Conservation (phyloP, 768 basidiomycete genomes). For the Pisolithus albus region DNA sequence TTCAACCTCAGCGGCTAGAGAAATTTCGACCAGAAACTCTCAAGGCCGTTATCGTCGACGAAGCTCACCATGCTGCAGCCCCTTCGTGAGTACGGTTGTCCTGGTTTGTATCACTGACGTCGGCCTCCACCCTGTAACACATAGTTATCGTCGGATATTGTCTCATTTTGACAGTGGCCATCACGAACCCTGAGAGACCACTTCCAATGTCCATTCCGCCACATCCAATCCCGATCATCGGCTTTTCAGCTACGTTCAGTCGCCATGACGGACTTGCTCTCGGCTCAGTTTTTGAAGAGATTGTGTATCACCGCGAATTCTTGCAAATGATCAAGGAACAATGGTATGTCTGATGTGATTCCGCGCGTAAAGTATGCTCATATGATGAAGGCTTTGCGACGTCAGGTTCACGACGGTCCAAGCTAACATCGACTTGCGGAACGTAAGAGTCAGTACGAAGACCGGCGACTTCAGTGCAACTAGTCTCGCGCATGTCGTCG, state of each 20-base stretch:
- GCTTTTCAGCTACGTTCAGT: constrained; percentile 93
- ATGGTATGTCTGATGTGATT: constrained; percentile 45
- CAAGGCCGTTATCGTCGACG: constrained; percentile 82
- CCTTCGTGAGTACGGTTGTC: constrained; percentile 51
- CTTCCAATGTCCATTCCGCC: constrained; percentile 31
- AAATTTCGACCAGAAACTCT: constrained; percentile 67
- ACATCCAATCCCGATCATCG: constrained; percentile 73
- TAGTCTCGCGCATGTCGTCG: constrained; percentile 75
- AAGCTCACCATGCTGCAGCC: constrained; percentile 94
- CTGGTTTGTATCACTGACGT: not conserved
- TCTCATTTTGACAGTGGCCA: constrained; percentile 71
- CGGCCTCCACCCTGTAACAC: constrained; percentile 5
- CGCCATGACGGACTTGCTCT: constrained; percentile 88
- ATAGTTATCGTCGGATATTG: constrained; percentile 76
- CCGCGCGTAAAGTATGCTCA: not conserved
- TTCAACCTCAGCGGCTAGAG: constrained; percentile 51
- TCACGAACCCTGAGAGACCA: constrained; percentile 45
- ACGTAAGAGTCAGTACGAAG: constrained; percentile 56
- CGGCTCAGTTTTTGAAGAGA: constrained; percentile 80
- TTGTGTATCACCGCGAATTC: constrained; percentile 91
- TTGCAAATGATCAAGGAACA: constrained; percentile 88
- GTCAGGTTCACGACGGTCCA: constrained; percentile 81
- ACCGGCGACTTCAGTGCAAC: constrained; percentile 80
- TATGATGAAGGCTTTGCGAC: constrained; percentile 60
- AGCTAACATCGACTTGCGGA: constrained; percentile 61